These are phyloP conservation scores for Phaeolepiota aurea DNA, from an alignment of 768 basidiomycete species.

Conservation along the genomic window DNA sequence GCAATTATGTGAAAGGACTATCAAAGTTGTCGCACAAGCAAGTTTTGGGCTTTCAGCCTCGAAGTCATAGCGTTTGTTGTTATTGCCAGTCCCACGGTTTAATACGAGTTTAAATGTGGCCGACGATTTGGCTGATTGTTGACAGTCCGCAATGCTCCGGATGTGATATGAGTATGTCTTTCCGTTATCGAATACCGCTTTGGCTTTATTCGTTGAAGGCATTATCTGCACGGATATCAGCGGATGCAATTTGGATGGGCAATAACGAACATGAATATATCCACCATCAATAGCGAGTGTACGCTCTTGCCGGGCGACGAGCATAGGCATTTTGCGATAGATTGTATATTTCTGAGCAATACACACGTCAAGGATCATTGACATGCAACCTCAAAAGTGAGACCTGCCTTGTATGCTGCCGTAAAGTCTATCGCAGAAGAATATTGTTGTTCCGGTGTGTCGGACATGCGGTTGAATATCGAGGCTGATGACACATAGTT, in stretches of 20 bases:
- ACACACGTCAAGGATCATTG: too few species aligned
- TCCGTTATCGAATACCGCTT: conserved; percentile 80
- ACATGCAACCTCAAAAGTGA: background rate
- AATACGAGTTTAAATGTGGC: conserved; percentile 87
- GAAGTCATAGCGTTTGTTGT: conserved; percentile 94
- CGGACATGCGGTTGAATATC: conserved; percentile 86
- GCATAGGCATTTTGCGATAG: conserved; percentile 91
- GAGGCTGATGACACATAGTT: conserved; percentile 77
- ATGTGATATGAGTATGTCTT: conserved; percentile 93
- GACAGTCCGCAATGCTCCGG: conserved; percentile 76
- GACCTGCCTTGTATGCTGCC: conserved; percentile 73
- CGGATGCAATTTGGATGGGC: background rate
- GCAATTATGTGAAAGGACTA: conserved; percentile 5
- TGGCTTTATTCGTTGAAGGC: conserved; percentile 71
- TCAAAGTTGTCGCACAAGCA: conserved; percentile 54
- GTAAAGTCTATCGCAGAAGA: conserved; percentile 69
- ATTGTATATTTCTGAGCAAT: conserved; percentile 89
- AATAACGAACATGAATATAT: conserved; percentile 66
- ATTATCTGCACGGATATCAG: conserved; percentile 52
- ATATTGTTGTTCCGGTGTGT: conserved; percentile 52
- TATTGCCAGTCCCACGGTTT: conserved; percentile 63
- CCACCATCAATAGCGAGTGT: conserved; percentile 91
- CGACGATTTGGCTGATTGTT: conserved; percentile 73
- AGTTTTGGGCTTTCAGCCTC: conserved; percentile 84
- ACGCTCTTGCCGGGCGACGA: conserved; percentile 84